Base-by-base conservation (phyloP, 202 grass and related monocot genomes). In the Elaeis oleifera region DNA sequence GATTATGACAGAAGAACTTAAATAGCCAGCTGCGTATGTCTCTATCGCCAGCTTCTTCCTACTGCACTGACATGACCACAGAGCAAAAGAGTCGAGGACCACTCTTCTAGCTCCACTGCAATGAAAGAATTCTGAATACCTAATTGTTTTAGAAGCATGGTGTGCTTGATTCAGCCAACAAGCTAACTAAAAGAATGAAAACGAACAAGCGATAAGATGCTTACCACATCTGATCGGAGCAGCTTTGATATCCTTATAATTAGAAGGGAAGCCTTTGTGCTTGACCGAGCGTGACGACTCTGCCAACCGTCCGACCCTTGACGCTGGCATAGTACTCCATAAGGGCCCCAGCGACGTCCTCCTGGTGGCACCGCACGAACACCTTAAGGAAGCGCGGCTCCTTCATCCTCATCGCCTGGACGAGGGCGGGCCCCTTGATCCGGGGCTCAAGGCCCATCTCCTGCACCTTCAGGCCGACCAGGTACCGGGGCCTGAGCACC, bases 401-500 rank as follows among this genome's bases (percentile, higher is more conserved):
- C 6, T 23, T 25, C 69, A 71, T 60, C 56, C 23, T 48, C 22
- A 60, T 23, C 6, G 22, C 69, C 69, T 2, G 60, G 11, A 60
- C 56, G 22, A 61, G 21, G 14, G 21, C 57, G 14, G 21, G 6
- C 48, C 60, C 69, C 69, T 60, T 60, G 4, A 51, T 50, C 16
- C 17, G 36, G 19, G 39, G 11, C 55, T 44, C 20, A 6, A 60
- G 48, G 1, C 48, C 69, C 69, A 71, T 50, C 56, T 71, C 44
- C 23, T 54, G 36, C 21, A 71, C 14, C 56, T 29, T 60, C 6
- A 60, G 2, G 5, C 16, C 21, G 36, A 71, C 21, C 36, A 71
- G 19, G 39, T 71, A 32, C n/a, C 68, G 68, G 32, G 68, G 68
- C 32, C 55, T 16, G 21, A 60, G 55, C 68, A 71, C 68, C 55